Evolutionary conservation across 495 filamentous ascomycete genomes (phyloP).

Genomic region (Podospora appendiculata): DNA sequence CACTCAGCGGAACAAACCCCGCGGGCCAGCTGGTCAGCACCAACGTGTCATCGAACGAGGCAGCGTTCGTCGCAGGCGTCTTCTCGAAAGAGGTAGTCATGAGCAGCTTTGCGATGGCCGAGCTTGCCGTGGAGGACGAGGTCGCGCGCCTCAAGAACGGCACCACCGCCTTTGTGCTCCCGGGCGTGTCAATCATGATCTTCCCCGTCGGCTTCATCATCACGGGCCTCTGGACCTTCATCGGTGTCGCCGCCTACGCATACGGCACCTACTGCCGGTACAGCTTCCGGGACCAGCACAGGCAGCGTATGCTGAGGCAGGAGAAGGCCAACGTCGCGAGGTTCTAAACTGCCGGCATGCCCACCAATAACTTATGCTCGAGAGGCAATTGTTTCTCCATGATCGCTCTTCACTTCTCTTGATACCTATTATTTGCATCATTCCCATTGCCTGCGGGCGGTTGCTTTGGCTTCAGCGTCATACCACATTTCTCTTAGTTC

Average conservation of each 20-base stretch:
- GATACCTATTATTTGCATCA: too few species aligned
- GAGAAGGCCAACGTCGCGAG: conserved; percentile 25
- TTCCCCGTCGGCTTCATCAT: conserved; percentile 63
- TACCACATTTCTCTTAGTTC: too few species aligned
- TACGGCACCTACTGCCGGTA: conserved; percentile 57
- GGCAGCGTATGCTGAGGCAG: conserved; percentile 40
- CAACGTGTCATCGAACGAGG: conserved; percentile 55
- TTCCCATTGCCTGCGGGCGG: too few species aligned
- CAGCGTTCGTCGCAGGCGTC: conserved; percentile 61
- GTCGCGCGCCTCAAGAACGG: conserved; percentile 26
- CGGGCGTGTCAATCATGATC: conserved; percentile 57
- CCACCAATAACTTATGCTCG: background rate
- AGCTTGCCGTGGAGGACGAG: conserved; percentile 29
- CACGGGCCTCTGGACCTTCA: conserved; percentile 51
- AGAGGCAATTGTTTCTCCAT: too few species aligned
- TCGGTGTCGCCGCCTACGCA: conserved; percentile 49
- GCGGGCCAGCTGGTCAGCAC: conserved; percentile 43
- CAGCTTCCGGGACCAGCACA: conserved; percentile 55
- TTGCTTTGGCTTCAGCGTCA: too few species aligned
- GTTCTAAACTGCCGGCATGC: conserved; percentile 20
- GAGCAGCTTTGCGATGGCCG: conserved; percentile 33
- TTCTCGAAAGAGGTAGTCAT: conserved; percentile 46
- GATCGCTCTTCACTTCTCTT: too few species aligned
- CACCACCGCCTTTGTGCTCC: conserved; percentile 52
- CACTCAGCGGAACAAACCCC: conserved; percentile 43